A percentile compares a stretch with the other conserved stretches of the same genome.
Evolutionary conservation across 176 grass and related monocot species (phyloP).

Genomic region (Hsuehochloa calcarea): DNA sequence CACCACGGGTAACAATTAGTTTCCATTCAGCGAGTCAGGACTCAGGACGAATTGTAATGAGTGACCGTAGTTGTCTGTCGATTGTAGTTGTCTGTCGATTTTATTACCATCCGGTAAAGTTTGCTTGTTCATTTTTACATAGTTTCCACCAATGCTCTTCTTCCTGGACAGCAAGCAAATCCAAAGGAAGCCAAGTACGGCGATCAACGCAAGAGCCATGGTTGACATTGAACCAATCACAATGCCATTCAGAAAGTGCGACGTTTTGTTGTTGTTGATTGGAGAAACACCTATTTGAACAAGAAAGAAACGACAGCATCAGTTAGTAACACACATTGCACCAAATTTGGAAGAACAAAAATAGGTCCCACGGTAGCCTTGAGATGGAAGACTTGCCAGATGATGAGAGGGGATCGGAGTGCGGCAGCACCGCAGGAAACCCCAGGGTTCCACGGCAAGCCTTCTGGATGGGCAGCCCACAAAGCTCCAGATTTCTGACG

Average conservation of each 20-base stretch:
- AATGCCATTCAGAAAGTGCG: slow-evolving; percentile 82
- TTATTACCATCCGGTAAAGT: slow-evolving; percentile 57
- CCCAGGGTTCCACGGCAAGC: slow-evolving; percentile 71
- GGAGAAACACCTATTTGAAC: slow-evolving; percentile 52
- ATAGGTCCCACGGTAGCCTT: background rate
- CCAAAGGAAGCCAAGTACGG: slow-evolving; percentile 77
- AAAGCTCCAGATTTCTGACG: slow-evolving; percentile 95
- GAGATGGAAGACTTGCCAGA: slow-evolving; percentile 44
- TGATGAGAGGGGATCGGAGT: slow-evolving; percentile 59
- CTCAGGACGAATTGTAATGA: background rate
- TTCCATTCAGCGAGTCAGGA: background rate
- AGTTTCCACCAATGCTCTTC: slow-evolving; percentile 57
- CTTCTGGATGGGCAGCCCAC: slow-evolving; percentile 82
- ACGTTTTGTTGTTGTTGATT: slow-evolving; percentile 59
- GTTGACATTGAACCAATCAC: slow-evolving; percentile 95
- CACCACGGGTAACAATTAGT: background rate
- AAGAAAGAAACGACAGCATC: background rate
- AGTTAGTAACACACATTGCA: background rate
- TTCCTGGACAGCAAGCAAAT: slow-evolving; percentile 89
- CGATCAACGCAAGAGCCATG: slow-evolving; percentile 75
- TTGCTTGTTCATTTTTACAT: slow-evolving; percentile 78
- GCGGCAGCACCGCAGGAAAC: slow-evolving; percentile 86
- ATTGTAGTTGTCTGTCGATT: background rate
- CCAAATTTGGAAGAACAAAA: background rate
- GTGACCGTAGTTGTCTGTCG: background rate